These are phyloP conservation scores for Jasminum sambac DNA, from an alignment of 257 asterid species.

Conservation along the genomic window DNA sequence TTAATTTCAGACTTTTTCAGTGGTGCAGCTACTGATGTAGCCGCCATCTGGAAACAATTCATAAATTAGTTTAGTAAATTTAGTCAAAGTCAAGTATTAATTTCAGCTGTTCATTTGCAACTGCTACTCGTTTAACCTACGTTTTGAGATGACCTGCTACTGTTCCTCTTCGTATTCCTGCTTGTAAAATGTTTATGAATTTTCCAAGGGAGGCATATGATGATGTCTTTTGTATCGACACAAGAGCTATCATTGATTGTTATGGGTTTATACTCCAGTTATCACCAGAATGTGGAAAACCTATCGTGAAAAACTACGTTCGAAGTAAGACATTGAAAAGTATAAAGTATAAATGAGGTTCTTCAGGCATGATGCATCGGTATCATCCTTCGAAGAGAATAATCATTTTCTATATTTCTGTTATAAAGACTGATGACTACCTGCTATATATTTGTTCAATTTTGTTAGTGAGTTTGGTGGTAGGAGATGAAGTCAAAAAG, in stretches of 20 bases:
- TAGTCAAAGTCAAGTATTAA: no score
- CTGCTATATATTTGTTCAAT: constrained; percentile 10
- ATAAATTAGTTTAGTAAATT: no score
- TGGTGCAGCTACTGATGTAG: constrained; percentile 9
- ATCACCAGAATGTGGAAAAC: constrained; percentile 14
- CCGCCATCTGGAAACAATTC: no score
- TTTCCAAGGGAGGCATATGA: background rate
- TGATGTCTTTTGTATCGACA: background rate
- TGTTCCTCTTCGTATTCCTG: no score
- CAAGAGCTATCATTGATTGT: constrained; percentile 13
- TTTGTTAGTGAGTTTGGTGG: no score
- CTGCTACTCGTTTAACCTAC: no score
- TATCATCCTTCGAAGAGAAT: background rate
- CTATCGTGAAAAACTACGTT: constrained; percentile 12
- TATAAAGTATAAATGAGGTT: background rate
- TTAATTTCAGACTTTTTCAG: constrained; percentile 12
- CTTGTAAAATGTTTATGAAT: no score
- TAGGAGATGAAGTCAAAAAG: no score
- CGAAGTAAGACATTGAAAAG: constrained; percentile 23
- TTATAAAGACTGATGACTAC: constrained; percentile 16
- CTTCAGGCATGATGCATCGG: constrained; percentile 11
- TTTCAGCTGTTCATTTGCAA: no score
- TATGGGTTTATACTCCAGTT: constrained; percentile 10
- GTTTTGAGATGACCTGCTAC: no score
- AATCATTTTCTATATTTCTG: background rate